phyloP scores from a whole-genome alignment of 352 stramenopile genomes.

The Peronospora belbahrii region DNA sequence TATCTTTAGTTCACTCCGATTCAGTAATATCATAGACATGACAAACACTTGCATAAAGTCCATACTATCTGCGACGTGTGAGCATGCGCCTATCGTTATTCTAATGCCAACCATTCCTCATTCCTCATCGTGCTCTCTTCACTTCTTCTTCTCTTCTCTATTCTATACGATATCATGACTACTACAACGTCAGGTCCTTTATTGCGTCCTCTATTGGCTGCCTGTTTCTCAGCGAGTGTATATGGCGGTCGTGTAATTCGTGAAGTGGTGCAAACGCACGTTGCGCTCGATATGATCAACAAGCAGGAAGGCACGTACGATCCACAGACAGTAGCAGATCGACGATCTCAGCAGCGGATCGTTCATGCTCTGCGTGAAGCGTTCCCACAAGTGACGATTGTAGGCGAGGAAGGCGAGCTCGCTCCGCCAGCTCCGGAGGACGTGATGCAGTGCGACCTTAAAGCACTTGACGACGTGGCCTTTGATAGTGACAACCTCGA shows the following conservation, averaged over 20 bases:
- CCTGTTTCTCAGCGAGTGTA: conserved; percentile 46
- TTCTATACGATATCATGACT: conserved; percentile 6
- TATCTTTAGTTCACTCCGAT: too few species aligned
- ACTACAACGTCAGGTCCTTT: conserved; percentile 9
- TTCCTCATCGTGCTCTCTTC: conserved; percentile 5
- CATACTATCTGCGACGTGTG: conserved; percentile 6
- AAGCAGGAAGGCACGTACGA: conserved; percentile 70
- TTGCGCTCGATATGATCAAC: conserved; percentile 62
- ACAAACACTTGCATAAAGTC: too few species aligned
- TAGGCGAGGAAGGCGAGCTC: conserved; percentile 64
- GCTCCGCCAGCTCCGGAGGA: conserved; percentile 38
- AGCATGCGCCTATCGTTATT: background rate
- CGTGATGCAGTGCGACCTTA: conserved; percentile 37
- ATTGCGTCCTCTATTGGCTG: conserved; percentile 40
- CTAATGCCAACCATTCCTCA: conserved; percentile 14
- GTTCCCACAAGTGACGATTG: conserved; percentile 37
- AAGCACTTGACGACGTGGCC: conserved; percentile 13
- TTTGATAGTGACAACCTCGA: conserved; percentile 17
- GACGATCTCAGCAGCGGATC: conserved; percentile 67
- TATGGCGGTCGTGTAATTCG: conserved; percentile 60
- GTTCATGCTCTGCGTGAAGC: conserved; percentile 46
- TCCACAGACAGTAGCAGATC: conserved; percentile 69
- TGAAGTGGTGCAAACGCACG: conserved; percentile 45
- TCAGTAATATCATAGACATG: background rate
- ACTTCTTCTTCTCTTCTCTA: background rate